These are phyloP conservation scores for Rosa chinensis DNA, from an alignment of 306 rosid species.

Conservation along the genomic window DNA sequence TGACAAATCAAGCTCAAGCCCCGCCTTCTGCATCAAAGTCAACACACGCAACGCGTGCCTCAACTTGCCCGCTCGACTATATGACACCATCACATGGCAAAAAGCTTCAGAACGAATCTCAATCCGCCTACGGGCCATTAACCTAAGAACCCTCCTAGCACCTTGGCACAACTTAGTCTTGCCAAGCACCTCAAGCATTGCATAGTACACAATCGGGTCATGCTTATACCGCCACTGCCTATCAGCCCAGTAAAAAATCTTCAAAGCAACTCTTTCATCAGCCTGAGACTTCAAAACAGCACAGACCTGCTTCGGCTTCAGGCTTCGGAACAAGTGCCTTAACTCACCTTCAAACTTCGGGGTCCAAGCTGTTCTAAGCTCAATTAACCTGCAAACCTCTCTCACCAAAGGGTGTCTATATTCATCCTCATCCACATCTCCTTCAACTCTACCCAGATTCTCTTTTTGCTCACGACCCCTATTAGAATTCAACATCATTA, in stretches of 20 bases:
- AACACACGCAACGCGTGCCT: slow-evolving; percentile 61
- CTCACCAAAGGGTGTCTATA: slow-evolving; percentile 71
- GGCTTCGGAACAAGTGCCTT: slow-evolving; percentile 70
- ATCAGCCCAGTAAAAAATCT: slow-evolving; percentile 84
- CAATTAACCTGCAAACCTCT: slow-evolving; percentile 61
- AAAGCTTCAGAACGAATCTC: slow-evolving; percentile 59
- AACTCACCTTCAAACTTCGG: slow-evolving; percentile 59
- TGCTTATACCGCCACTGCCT: slow-evolving; percentile 82
- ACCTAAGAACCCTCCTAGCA: slow-evolving; percentile 66
- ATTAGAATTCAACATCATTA: slow-evolving; percentile 35
- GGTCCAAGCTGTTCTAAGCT: slow-evolving; percentile 72
- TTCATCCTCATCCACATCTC: slow-evolving; percentile 54
- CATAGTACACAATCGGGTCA: slow-evolving; percentile 50
- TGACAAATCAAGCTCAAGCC: slow-evolving; percentile 69
- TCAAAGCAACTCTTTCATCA: slow-evolving; percentile 78
- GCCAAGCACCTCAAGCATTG: slow-evolving; percentile 75
- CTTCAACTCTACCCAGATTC: slow-evolving; percentile 45
- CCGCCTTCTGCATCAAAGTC: slow-evolving; percentile 92
- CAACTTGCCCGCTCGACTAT: slow-evolving; percentile 75
- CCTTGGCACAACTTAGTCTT: slow-evolving; percentile 88
- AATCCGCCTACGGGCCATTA: slow-evolving; percentile 67
- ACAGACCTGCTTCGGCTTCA: slow-evolving; percentile 75
- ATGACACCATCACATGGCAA: slow-evolving; percentile 74
- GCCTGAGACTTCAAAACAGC: slow-evolving; percentile 68
- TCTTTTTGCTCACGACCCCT: slow-evolving; percentile 21